Evolutionary conservation across 2,329 filamentous ascomycete genomes (phyloP), one percentile per base, ranked within the genome.

Genomic region (Venturia nashicola): DNA sequence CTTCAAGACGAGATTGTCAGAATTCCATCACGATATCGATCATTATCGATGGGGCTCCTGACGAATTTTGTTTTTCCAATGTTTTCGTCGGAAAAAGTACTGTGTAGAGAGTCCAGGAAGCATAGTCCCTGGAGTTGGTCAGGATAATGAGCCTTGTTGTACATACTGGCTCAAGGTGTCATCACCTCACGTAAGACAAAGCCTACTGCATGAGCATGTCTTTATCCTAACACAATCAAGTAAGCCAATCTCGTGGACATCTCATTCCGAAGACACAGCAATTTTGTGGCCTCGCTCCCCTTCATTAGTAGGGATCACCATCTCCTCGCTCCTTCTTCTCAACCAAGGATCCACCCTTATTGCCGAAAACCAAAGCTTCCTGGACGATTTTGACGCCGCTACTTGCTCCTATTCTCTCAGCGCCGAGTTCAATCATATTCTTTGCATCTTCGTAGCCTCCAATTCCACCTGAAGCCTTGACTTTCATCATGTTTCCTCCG

Each of bases 401-500:
- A 71, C 82, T 84, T 5, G 81, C 80, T 8, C 83, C 83, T 66
- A 86, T 75, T 46, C 83, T 75, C 48, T 76, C 78, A 1, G 83
- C 83, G 1, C 83, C 83, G 2, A 80, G 79, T 68, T 80, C 77
- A 34, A 85, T 68, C 82, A 86, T 84, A 67, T 72, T 74, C 57
- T 79, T 68, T 65, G 79, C 80, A 66, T 82, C 80, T 59, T 76
- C 77, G 23, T 80, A 70, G 20, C 76, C 79, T 67, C 80, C 74
- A 1, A 86, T 75, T 0, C 82, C 83, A 3, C 83, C 83, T 65
- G 80, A 83, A 8, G 83, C 83, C 72, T 86, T 85, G 57, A 86
- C 81, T 63, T 78, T 73, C 74, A 81, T 80, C 43, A 65, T 46
- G 68, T 61, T 71, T 68, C 67, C 71, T 67, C 64, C 74, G 36